Evolutionary conservation across 176 grass and related monocot genomes (phyloP), one percentile per base, ranked within the genome.

Genomic region (Aegilops umbellulata): DNA sequence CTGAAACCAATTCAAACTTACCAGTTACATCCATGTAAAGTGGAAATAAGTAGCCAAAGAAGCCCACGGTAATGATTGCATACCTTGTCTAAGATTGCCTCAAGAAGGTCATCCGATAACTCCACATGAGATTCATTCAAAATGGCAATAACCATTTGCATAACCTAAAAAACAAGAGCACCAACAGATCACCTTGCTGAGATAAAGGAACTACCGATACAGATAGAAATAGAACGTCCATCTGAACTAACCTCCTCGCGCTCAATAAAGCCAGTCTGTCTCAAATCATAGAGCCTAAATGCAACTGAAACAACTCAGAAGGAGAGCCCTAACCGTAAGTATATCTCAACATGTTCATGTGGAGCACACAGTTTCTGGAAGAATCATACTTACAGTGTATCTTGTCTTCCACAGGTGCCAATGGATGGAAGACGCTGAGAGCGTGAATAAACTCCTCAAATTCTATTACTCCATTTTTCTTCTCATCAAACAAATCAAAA

Each of bases 381-480:
- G 29, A 82, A 78, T 12, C 1, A 16, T 70, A 62, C 90, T 86
- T 93, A 97, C 95, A 97, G 24, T 88, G 80, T 24, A 94, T 97
- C 91, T 97, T 97, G 53, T 90, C 89, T 46, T 97, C 93, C 12
- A 92, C 29, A 58, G 91, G 89, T 71, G 95, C 87, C 30, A 42
- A 85, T 20, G 95, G 95, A 87, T 97, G 95, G 74, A 97, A 97
- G 65, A 97, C 85, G 78, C 88, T 87, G 2, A 97, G 93, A 30
- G 87, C 80, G 90, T 93, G 95, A 74, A 97, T 88, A 77, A 97
- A 97, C 60, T 97, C 95, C 25, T 97, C 91, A 85, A 97, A 97
- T 10, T 88, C 93, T 44, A 97, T 93, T 9, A 93, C 95, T 25
- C 95, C 95, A 87, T 93, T 90, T 91, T 86, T 97, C 80, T 93